Percentiles rank a stretch among this genome's conserved stretches.
Evolutionary conservation across 176 grass and related monocot species (phyloP).

Genomic region (Urochloa ruziziensis): DNA sequence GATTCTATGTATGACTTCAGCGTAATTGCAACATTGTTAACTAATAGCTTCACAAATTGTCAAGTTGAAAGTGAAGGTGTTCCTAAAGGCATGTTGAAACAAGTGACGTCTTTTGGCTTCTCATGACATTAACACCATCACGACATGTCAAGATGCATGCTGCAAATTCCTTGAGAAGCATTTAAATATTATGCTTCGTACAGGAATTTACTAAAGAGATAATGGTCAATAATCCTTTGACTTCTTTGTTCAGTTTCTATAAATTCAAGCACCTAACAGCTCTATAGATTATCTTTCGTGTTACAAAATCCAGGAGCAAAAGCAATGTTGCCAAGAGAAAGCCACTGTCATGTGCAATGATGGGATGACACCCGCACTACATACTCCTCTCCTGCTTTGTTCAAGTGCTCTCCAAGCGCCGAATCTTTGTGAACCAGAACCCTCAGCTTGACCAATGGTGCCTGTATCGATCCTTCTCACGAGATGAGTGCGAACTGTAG

Average conservation of each 20-base stretch:
- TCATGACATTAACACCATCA: no score
- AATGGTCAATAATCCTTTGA: neutral
- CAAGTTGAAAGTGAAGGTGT: no score
- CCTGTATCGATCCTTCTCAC: conserved; percentile 68
- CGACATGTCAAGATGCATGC: no score
- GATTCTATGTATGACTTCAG: no score
- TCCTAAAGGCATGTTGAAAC: no score
- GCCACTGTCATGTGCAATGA: neutral
- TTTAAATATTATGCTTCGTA: no score
- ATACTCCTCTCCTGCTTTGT: neutral
- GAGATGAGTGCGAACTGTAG: conserved; percentile 51
- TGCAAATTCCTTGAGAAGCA: no score
- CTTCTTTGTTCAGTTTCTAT: neutral
- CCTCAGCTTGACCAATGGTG: conserved; percentile 34
- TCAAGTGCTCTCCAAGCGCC: neutral
- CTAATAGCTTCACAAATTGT: no score
- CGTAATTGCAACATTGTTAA: no score
- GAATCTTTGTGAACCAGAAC: neutral
- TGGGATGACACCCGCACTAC: neutral
- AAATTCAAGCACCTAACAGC: neutral
- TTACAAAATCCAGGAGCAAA: neutral
- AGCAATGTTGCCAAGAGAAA: neutral
- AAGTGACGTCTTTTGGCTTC: no score
- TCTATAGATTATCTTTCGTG: neutral
- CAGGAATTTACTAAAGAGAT: no score